Evolutionary conservation across 2,329 filamentous ascomycete species (phyloP), one percentile per base, ranked within the genome.

Genomic region (Clathrospora elynae): DNA sequence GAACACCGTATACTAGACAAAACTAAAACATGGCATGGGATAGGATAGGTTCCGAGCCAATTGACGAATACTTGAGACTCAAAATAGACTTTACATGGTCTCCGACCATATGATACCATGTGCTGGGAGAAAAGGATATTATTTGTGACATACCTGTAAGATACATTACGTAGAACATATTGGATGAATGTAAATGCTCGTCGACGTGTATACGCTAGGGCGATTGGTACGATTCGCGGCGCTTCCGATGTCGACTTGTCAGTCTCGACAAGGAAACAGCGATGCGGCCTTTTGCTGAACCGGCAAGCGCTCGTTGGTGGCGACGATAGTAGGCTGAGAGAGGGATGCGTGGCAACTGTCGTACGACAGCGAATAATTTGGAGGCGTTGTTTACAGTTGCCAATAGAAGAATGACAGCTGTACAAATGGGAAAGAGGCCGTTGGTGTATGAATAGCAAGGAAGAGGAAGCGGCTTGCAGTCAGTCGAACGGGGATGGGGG

Each of bases 121-220:
- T 35, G 26, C 19, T 22, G 23, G 28, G 13, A 37, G 20, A 32
- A 34, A 42, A 24, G 11, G 31, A 20, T 13, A 22, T 8, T 10
- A 9, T 26, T 23, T 16, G 39, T 34, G 14, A 56, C 69, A 51
- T 69, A 72, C 70, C 68, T 65, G 68, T 72, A 46, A 73, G 65
- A 58, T 73, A 73, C 68, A 72, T 71, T 49, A 71, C 67, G 59
- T 73, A 72, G 59, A 72, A 72, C 70, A 73, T 73, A 51, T 49
- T 66, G 49, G 37, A 44, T 42, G 31, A 32, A 23, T 28, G 29
- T 33, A 33, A 42, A 35, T 23, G 41, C 36, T 28, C 29, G 52
- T 60, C 44, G 53, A 59, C 50, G 53, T 58, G 51, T 49, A 44
- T n/a, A n/a, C n/a, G n/a, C 26, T 39, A 45, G 37, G 47, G 49